Percentiles rank a stretch among this genome's conserved stretches.
Evolutionary conservation across 768 basidiomycete genomes (phyloP).

Genomic region (Mycena capillaripes): DNA sequence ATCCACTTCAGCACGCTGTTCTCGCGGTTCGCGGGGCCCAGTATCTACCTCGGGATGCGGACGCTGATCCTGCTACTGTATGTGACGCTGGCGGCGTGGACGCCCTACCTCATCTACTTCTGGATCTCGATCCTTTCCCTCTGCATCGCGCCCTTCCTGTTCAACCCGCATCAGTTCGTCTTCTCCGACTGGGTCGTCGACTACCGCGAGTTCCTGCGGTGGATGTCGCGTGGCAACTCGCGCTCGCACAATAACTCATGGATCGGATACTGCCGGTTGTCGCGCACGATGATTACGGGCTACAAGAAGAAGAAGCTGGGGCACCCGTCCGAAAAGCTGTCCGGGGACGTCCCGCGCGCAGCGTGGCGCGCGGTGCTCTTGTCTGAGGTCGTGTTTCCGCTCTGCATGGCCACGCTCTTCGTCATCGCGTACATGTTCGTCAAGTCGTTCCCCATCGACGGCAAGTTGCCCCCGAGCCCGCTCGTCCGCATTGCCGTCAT

Average conservation of each 20-base stretch:
- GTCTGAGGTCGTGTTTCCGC: conserved; percentile 89
- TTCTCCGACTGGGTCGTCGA: conserved; percentile 98
- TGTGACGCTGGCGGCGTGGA: conserved; percentile 93
- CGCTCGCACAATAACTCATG: conserved; percentile 97
- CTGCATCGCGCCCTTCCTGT: conserved; percentile 96
- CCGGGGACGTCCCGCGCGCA: conserved; percentile 96
- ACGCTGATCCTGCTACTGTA: conserved; percentile 94
- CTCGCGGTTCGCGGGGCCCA: conserved; percentile 98
- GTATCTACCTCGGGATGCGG: conserved; percentile 97
- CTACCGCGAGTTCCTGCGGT: conserved; percentile 95
- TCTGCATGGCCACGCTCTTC: conserved; percentile 88
- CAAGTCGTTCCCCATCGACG: conserved; percentile 84
- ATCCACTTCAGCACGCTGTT: conserved; percentile 97
- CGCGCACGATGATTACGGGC: conserved; percentile 98
- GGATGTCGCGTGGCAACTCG: conserved; percentile 99
- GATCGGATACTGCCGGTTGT: conserved; percentile 98
- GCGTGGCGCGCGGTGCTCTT: conserved; percentile 91
- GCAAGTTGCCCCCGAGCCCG: conserved; percentile 82
- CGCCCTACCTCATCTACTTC: conserved; percentile 95
- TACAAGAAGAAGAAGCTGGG: conserved; percentile 99
- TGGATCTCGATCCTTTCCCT: conserved; percentile 95
- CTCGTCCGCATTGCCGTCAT: conserved; percentile 95
- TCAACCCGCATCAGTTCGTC: conserved; percentile 99
- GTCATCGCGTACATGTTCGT: conserved; percentile 93
- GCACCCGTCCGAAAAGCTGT: conserved; percentile 96